These are phyloP conservation scores for Stenogyne calaminthoides DNA, from an alignment of 305 asterid species.

Conservation along the genomic window DNA sequence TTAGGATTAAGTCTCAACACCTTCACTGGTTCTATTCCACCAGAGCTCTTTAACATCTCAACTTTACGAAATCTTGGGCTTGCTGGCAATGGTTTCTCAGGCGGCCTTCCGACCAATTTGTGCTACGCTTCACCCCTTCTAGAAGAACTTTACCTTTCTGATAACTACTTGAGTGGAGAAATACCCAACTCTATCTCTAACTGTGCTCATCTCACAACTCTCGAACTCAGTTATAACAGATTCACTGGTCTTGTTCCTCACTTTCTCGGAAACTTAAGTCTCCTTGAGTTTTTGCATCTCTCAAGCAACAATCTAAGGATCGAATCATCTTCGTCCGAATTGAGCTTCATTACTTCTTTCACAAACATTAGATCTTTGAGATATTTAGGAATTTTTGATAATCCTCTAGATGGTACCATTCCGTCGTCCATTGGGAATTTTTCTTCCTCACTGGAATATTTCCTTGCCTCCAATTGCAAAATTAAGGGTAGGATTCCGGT, in stretches of 20 bases:
- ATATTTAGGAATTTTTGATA: slow-evolving; percentile 21
- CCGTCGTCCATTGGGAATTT: slow-evolving; percentile 44
- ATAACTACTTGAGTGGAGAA: no score
- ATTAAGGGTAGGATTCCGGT: slow-evolving; percentile 41
- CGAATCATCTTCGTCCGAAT: slow-evolving; percentile 28
- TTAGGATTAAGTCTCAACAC: background rate
- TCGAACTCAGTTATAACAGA: no score
- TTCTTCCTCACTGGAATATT: background rate
- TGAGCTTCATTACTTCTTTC: slow-evolving; percentile 33
- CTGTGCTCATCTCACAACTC: no score
- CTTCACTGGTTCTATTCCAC: slow-evolving; percentile 5
- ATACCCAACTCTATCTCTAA: no score
- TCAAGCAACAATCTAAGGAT: slow-evolving; percentile 33
- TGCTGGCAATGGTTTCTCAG: background rate
- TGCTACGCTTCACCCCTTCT: slow-evolving; percentile 1
- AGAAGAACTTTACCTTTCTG: no score
- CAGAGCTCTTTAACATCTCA: slow-evolving; percentile 7
- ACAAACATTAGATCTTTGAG: slow-evolving; percentile 33
- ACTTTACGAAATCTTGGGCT: background rate
- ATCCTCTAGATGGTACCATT: slow-evolving; percentile 36
- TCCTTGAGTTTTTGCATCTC: no score
- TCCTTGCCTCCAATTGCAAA: slow-evolving; percentile 21
- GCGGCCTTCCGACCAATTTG: slow-evolving; percentile 2
- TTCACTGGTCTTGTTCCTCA: slow-evolving; percentile 23
- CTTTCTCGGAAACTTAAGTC: background rate